phyloP scores from a whole-genome alignment of 495 filamentous ascomycete genomes.

The Rhypophila decipiens region DNA sequence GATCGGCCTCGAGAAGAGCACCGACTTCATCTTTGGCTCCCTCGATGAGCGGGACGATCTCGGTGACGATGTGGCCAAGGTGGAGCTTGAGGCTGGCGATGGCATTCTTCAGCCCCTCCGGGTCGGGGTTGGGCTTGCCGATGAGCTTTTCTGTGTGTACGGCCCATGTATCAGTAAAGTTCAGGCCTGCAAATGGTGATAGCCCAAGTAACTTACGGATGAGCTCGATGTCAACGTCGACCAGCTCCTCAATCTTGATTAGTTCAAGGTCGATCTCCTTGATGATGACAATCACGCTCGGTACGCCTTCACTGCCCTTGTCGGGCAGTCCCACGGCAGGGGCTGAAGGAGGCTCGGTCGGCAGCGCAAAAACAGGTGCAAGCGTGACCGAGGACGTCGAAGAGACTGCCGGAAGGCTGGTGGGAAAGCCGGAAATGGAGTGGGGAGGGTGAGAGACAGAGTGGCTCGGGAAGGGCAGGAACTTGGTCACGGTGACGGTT shows the following conservation, averaged over 20 bases:
- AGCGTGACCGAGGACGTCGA: neutral
- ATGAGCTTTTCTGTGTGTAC: neutral
- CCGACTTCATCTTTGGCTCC: neutral
- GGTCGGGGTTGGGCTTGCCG: neutral
- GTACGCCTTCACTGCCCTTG: neutral
- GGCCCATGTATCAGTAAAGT: neutral
- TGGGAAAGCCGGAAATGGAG: neutral
- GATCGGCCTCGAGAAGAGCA: conserved; percentile 1
- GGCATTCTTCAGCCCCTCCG: conserved; percentile 1
- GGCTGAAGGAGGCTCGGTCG: neutral
- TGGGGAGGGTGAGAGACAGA: neutral
- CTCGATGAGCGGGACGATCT: neutral
- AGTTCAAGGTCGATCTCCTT: conserved; percentile 4
- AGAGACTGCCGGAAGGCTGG: neutral
- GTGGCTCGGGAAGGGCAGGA: neutral
- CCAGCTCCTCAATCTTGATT: conserved; percentile 2
- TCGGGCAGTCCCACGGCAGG: neutral
- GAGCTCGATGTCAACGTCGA: conserved; percentile 2
- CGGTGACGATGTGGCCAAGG: conserved; percentile 1
- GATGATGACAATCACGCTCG: neutral
- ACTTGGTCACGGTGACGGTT: neutral
- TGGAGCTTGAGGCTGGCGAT: conserved; percentile 5
- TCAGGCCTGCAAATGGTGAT: neutral
- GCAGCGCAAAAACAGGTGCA: neutral
- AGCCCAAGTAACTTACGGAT: conserved; percentile 1